Base-by-base conservation (phyloP, 2,329 filamentous ascomycete species). In the Madurella mycetomatis region DNA sequence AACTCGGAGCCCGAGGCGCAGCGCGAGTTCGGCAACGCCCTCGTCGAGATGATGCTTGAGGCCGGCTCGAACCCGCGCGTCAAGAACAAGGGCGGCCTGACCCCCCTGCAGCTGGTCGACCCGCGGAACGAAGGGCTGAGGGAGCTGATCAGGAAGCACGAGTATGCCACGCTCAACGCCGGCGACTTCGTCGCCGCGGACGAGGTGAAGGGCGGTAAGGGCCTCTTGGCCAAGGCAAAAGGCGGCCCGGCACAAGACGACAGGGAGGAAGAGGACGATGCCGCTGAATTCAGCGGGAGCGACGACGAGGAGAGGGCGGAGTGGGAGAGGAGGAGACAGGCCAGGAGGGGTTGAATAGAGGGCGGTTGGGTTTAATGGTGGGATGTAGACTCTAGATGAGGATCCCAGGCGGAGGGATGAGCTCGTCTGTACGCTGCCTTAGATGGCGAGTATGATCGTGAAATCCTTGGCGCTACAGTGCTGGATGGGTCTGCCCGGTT, bases 41-140 rank as follows among this genome's bases (percentile, higher is more conserved):
- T 94, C 51, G 80, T 92, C 62, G 80, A 86, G 63, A 90, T 94
- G 78, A 84, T 95, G 78, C 79, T 92, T 60, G 89, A 94, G 73
- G 89, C 89, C 51, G 90, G 90, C 54, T 79, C 75, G 48, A 78
- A 72, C 71, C 71, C 80, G 52, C 77, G 81, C 57, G 63, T 76
- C 64, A 76, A 75, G 70, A 92, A 92, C 75, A 87, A 86, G 72
- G 86, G 83, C 50, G 85, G 86, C 64, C 78, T 90, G 56, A 88
- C 85, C 48, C 80, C 89, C 30, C 67, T 80, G 51, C 85, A 91
- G 70, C 79, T 92, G 57, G 85, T 86, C 51, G 88, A 92, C 70
- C 88, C 88, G 15, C 67, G 78, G 46, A 90, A 92, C 70, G 66
- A 67, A 19, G 79, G 77, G 50, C 74, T 92, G 51, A 75, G 79